Evolutionary conservation across 2,329 filamentous ascomycete species (phyloP), one percentile per base, ranked within the genome.

Genomic region (Zarea fungicola): DNA sequence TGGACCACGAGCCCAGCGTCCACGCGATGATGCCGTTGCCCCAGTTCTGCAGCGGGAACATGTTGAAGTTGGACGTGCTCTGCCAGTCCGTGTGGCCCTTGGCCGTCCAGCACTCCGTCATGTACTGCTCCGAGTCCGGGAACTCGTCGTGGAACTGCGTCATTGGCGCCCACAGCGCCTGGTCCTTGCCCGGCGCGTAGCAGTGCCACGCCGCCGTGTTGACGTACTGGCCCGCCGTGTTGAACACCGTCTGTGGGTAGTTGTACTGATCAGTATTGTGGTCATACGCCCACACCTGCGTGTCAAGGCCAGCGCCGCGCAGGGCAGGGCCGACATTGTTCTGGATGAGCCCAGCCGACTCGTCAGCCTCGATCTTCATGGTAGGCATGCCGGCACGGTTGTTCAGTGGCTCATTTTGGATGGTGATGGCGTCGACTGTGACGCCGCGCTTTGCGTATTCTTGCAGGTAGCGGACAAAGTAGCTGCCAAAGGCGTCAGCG

Each of bases 1-100:
- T 59, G n/a, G 61, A 63, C 58, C 71, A 67, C 6, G 69, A 71
- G 1, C 67, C 72, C 31, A 75, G 62, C 0, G 68, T 68, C 72
- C 72, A 75, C 51, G 71, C 69, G 23, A 71, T 60, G 39, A 66
- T 60, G 16, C 71, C 72, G 34, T 65, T 61, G 16, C 69, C 72
- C 63, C 72, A 74, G 64, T 75, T 72, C 61, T 72, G 71, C 34
- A 65, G 74, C 60, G 63, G 81, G 50, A 62, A 76, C 68, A 71
- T 59, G 21, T 66, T 68, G 59, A 80, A 80, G 52, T 45, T 56
- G 50, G 56, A 58, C 39, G 54, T 50, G 51, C 57, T 54, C n/a
- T 55, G 65, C 72, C 72, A 75, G 54, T 71, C 68, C n/a, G 70
- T 60, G 26, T 62, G 59, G n/a, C 70, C 71, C 11, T 61, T 56